Base-by-base conservation (phyloP, 208 protist genomes). In the Borovskyia barvae region DNA sequence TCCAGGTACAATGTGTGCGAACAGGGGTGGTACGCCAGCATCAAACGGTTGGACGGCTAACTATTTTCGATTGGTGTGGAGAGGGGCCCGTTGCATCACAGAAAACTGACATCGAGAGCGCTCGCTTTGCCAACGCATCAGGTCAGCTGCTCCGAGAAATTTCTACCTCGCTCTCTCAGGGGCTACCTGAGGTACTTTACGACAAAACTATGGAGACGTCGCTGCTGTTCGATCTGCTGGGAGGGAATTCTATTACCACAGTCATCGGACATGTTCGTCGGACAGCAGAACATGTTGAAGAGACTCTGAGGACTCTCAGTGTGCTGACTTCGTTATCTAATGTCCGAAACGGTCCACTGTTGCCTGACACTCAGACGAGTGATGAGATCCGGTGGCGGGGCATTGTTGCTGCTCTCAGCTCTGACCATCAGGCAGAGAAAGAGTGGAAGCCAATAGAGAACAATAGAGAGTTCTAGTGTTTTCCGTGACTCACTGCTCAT, bases 1-100 rank as follows among this genome's bases (percentile, higher is more conserved):
- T 86, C 28, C 79, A 86, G 62, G 65, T 86, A 36, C 66, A 80
- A 48, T 72, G 68, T 26, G 56, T 66, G 3, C 57, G 76, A 29
- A 68, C 67, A 30, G 66, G 77, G 28, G 50, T 47, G 15, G 64
- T 63, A 1, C 66, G 57, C 20, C 79, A 74, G 28, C 77, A 70
- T 0, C 53, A 54, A 19, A 68, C 60, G 12, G 47, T 64, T 6
- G 79, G 79, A 22, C 42, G 73, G 7, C 47, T 86, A 8, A 82
- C 75, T 19, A 25, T 86, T 22, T 61, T 82, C 12, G 79, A 86
- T 50, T 67, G 80, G 41, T 76, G 65, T 26, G 75, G 79, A 0
- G 22, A 56, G 4, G 69, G 66, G 2, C 52, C 71, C 5, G 29
- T 80, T n/a, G 49, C 36, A 29, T 33, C 48, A 2, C 74, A 80